These are phyloP conservation scores for Trichoderma oligosporum DNA, from an alignment of 2,329 filamentous ascomycete genomes.

Conservation along the genomic window DNA sequence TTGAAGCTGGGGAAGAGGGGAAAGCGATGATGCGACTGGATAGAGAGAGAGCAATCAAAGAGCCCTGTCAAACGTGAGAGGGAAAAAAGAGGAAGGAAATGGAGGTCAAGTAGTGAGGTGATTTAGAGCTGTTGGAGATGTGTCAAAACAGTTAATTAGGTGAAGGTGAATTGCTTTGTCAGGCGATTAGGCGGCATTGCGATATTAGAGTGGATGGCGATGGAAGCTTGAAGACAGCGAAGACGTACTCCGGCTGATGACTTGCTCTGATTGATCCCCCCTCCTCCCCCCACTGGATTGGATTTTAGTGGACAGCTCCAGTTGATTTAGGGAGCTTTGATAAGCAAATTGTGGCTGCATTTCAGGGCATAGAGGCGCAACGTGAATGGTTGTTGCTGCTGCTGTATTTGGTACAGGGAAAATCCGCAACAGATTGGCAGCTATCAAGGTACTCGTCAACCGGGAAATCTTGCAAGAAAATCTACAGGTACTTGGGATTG, in stretches of 20 bases:
- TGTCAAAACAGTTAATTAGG: neutral
- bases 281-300: neutral
- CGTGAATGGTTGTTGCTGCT: too few relatives aligned
- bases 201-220: constrained; percentile 22
- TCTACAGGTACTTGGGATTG: too few relatives aligned
- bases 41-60: neutral
- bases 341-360: constrained; percentile 6
- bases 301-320: constrained; percentile 7
- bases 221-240: constrained; percentile 31
- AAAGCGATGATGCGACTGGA: constrained; percentile 18
- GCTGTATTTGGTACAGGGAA: too few relatives aligned
- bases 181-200: constrained; percentile 1
- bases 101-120: neutral
- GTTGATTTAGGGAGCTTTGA: neutral
- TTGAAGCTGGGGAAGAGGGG: constrained; percentile 18
- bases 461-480: too few relatives aligned
- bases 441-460: too few relatives aligned
- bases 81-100: constrained; percentile 19
- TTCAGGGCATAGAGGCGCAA: too few relatives aligned
- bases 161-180: constrained; percentile 14
- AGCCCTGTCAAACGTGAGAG: too few relatives aligned
- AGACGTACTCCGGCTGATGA: constrained; percentile 15
- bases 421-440: too few relatives aligned
- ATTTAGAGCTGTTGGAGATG: neutral
- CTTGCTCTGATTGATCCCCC: constrained; percentile 2